Evolutionary conservation across 441 rosid species (phyloP).

Genomic region (Populus trichocarpa): DNA sequence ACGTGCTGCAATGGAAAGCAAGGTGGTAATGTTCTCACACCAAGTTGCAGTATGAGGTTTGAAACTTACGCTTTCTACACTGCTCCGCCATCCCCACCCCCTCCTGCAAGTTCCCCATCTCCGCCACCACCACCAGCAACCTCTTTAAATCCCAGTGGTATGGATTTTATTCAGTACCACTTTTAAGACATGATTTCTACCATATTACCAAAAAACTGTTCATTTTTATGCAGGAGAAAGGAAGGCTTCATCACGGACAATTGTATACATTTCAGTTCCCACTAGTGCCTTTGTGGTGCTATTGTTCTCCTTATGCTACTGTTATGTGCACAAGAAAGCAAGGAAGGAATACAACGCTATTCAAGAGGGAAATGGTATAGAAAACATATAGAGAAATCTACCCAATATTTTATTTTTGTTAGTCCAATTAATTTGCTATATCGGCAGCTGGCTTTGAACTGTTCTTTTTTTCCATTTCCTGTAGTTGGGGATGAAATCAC

Average conservation of each 20-base stretch:
- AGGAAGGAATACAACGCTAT: not conserved
- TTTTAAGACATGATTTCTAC: not conserved
- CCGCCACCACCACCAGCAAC: not conserved
- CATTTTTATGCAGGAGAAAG: not conserved
- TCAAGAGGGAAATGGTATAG: not conserved
- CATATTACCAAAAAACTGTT: not conserved
- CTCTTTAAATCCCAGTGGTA: not conserved
- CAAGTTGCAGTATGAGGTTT: conserved; percentile 29
- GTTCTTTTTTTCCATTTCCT: not conserved
- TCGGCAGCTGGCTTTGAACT: not conserved
- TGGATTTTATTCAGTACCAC: not conserved
- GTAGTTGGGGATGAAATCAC: conserved; percentile 31
- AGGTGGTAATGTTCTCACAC: conserved; percentile 23
- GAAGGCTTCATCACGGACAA: not conserved
- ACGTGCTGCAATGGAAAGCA: not conserved
- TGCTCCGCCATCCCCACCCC: not conserved
- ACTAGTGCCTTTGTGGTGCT: not conserved
- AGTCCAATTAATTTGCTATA: not conserved
- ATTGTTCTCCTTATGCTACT: not conserved
- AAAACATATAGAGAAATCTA: not conserved
- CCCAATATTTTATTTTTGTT: not conserved
- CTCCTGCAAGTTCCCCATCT: not conserved
- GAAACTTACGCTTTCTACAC: conserved; percentile 13
- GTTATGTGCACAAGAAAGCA: not conserved
- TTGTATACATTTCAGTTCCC: not conserved